Base-by-base conservation (phyloP, 192 early-diverging fungal species). In the Borealophlyctis nickersoniae region DNA sequence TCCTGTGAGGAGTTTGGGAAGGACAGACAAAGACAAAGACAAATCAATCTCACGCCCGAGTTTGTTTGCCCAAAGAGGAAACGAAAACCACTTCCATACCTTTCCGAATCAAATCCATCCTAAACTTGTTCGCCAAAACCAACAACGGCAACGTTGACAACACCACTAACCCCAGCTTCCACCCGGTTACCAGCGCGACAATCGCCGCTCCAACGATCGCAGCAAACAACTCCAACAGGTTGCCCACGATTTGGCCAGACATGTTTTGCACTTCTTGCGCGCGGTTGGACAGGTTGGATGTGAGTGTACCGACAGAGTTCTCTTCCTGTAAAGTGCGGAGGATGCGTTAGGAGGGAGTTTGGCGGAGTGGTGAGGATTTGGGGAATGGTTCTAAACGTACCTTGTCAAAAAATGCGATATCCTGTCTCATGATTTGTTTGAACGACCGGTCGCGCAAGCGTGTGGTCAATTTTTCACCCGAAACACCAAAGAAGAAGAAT, bases 381-480 rank as follows among this genome's bases (percentile, higher is more conserved):
- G n/a, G n/a, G n/a, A n/a, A n/a, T n/a, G n/a, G n/a, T 35, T n/a
- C 29, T 64, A 56, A n/a, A n/a, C n/a, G n/a, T n/a, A n/a, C n/a
- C n/a, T n/a, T n/a, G 71, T 96, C 94, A 72, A 94, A 96, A 77
- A 86, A 96, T 2, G 74, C 89, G 62, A 93, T 90, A 29, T 95
- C 89, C 71, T 96, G 94, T n/a, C 81, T 75, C 54, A 95, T 63
- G 56, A 96, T 87, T 22, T 88, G 76, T 1, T 72, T 56, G 77
- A 95, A 95, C 3, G 78, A 71, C 23, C 74, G 61, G 48, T 76
- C 77, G 36, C 94, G 87, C 29, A 73, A 59, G 0, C 81, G 69
- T 55, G 75, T 78, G 2, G 89, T 93, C 45, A 94, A 77, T n/a
- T 78, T 59, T 62, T 91, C 90, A 34, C 87, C 88, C 3, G 81